phyloP scores from a whole-genome alignment of 768 basidiomycete genomes.

The Strobilomyces echinocephalus region DNA sequence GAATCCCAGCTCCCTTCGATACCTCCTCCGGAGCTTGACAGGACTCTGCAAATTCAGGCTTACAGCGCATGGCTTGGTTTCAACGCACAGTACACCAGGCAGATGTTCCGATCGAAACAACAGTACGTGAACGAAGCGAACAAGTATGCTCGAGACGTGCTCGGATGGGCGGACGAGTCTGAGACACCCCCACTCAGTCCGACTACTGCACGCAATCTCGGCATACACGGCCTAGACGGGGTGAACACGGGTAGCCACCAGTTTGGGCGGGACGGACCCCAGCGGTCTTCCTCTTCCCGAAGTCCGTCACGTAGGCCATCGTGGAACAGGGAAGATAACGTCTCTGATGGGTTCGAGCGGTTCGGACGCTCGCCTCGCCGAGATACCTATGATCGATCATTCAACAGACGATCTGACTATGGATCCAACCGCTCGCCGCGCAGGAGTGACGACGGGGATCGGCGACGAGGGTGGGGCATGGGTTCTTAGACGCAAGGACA shows the following conservation, averaged over 20 bases:
- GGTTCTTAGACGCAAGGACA: background rate
- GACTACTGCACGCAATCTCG: slow-evolving; percentile 48
- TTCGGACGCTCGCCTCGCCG: slow-evolving; percentile 1
- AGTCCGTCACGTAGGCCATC: slow-evolving; percentile 3
- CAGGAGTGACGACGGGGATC: slow-evolving; percentile 1
- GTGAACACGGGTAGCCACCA: slow-evolving; percentile 14
- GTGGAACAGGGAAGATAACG: background rate
- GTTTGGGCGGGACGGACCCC: background rate
- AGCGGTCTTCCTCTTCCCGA: slow-evolving; percentile 4
- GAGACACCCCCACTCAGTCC: slow-evolving; percentile 37
- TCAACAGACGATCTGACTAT: slow-evolving; percentile 5
- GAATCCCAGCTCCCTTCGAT: slow-evolving; percentile 27
- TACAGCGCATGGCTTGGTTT: slow-evolving; percentile 57
- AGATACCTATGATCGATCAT: slow-evolving; percentile 1
- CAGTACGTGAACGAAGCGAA: slow-evolving; percentile 40
- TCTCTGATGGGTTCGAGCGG: background rate
- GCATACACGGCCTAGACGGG: slow-evolving; percentile 36
- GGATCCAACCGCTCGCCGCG: slow-evolving; percentile 2
- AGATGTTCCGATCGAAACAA: slow-evolving; percentile 35
- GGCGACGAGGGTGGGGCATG: slow-evolving; percentile 1
- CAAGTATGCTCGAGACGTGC: slow-evolving; percentile 31
- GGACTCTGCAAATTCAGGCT: slow-evolving; percentile 42
- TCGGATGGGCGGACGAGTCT: slow-evolving; percentile 35
- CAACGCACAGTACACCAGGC: slow-evolving; percentile 41
- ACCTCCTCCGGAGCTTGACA: slow-evolving; percentile 25